Conservation (phyloP, 2,329 filamentous ascomycete genomes). For the Exophiala aquamarina region DNA sequence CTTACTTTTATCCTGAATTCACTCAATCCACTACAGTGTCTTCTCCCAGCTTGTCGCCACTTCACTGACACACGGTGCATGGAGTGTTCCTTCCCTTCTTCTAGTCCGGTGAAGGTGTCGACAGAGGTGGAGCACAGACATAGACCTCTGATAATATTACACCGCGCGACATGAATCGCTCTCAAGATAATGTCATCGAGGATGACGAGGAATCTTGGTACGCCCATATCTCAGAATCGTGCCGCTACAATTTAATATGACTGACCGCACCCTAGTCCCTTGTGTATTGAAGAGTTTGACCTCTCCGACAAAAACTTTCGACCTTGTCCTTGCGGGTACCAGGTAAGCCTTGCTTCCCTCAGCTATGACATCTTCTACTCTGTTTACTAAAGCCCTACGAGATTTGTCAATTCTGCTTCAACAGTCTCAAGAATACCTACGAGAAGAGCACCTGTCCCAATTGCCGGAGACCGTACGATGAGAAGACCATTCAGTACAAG, state of each 20-base stretch:
- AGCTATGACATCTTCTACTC: constrained; percentile 1
- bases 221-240: constrained; percentile 19
- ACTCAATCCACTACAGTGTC: not conserved
- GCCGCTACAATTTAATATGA: constrained; percentile 1
- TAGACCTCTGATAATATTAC: constrained; percentile 18
- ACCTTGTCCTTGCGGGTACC: constrained; percentile 96
- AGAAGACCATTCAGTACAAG: constrained; percentile 96
- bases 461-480: constrained; percentile 91
- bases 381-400: constrained; percentile 38
- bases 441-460: constrained; percentile 94
- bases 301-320: constrained; percentile 95
- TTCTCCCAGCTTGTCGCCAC: too few relatives aligned
- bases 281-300: constrained; percentile 99
- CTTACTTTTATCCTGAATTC: not conserved
- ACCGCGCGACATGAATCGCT: constrained; percentile 42
- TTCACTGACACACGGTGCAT: constrained; percentile 21
- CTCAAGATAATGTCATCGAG: constrained; percentile 50
- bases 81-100: constrained; percentile 20
- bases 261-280: constrained; percentile 62
- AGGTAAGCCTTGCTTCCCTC: constrained; percentile 59
- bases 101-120: constrained; percentile 26
- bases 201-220: constrained; percentile 52
- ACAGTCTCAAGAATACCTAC: constrained; percentile 97
- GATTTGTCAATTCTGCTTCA: constrained; percentile 99
- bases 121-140: constrained; percentile 22